Percentiles rank a stretch among this genome's conserved stretches.
Evolutionary conservation across 768 basidiomycete genomes (phyloP).

Genomic region (Exidia glandulosa): DNA sequence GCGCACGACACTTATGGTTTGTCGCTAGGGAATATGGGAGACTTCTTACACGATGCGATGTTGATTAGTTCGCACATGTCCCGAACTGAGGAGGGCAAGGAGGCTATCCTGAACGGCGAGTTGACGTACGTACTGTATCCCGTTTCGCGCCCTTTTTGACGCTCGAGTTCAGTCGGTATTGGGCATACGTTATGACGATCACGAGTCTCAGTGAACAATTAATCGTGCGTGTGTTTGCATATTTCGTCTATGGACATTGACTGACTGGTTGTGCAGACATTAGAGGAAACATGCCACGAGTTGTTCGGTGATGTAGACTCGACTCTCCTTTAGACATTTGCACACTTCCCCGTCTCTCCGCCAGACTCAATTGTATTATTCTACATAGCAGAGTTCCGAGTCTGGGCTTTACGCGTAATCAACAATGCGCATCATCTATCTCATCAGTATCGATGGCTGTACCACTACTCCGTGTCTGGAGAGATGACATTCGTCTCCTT

Average conservation of each 20-base stretch:
- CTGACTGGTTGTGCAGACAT: constrained; percentile 2
- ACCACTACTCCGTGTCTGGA: neutral
- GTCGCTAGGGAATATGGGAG: neutral
- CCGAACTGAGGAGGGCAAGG: constrained; percentile 11
- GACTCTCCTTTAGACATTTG: constrained; percentile 6
- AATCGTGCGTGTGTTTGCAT: neutral
- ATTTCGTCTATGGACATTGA: neutral
- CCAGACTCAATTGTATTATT: neutral
- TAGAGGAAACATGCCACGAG: constrained; percentile 12
- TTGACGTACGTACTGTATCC: constrained; percentile 4
- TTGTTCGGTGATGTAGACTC: constrained; percentile 15
- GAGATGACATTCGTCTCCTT: constrained; percentile 33
- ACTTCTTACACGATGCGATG: constrained; percentile 13
- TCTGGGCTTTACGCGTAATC: too few relatives aligned
- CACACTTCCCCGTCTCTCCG: neutral
- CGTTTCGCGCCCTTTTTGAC: too few relatives aligned
- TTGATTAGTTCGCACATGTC: constrained; percentile 11
- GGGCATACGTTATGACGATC: constrained; percentile 10
- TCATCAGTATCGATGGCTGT: too few relatives aligned
- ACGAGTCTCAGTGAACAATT: constrained; percentile 5
- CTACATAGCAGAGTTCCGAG: neutral
- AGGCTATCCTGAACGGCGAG: constrained; percentile 8
- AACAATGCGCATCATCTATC: too few relatives aligned
- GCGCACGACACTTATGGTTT: neutral
- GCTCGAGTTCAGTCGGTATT: constrained; percentile 4